Conservation (phyloP, 345 rosid genomes). For the Hevea brasiliensis region DNA sequence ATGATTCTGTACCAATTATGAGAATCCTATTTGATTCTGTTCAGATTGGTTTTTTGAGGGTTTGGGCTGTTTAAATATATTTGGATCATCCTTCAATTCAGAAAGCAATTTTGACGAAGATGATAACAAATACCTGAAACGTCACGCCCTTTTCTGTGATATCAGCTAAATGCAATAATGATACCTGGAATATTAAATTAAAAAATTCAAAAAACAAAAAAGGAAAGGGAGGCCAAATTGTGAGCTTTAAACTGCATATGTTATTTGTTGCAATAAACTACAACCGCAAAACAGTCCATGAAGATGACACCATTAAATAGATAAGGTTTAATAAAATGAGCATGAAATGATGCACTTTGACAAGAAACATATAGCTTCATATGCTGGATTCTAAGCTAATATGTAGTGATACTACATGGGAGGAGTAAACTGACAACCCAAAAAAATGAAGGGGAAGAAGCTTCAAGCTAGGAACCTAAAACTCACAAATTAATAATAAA, state of each 20-base stretch:
- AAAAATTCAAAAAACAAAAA: conserved; percentile 6
- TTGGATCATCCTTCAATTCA: neutral
- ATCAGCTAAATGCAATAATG: conserved; percentile 75
- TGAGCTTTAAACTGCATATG: neutral
- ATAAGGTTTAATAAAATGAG: neutral
- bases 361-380: neutral
- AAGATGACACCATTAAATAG: neutral
- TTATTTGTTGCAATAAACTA: neutral
- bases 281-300: neutral
- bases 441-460: neutral
- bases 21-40: too few species aligned
- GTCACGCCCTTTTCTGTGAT: conserved; percentile 78
- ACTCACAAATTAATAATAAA: neutral
- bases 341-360: neutral
- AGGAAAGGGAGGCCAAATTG: neutral
- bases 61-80: too few species aligned
- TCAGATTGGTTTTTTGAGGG: too few species aligned
- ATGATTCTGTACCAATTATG: neutral
- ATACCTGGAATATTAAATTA: conserved; percentile 58
- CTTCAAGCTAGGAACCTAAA: neutral
- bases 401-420: too few species aligned
- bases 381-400: neutral
- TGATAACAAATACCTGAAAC: conserved; percentile 53
- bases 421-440: neutral
- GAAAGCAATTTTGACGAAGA: neutral